Evolutionary conservation across 306 rosid species (phyloP).

Genomic region (Sicyos edulis): DNA sequence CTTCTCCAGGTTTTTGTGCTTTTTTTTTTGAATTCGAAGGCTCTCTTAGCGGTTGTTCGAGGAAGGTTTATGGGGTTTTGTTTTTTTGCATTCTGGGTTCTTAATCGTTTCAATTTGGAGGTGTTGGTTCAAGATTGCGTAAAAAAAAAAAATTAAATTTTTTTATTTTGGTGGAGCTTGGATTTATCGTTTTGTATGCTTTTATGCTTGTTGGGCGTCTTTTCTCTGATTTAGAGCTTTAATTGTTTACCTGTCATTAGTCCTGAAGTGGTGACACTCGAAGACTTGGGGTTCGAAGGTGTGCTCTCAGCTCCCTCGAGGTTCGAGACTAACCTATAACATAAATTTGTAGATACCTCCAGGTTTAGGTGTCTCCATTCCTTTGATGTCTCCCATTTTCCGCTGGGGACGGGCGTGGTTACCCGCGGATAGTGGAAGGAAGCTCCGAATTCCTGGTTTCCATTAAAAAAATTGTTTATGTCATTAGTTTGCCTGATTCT

Average conservation of each 20-base stretch:
- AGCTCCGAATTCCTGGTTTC: too few species aligned
- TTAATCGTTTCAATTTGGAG: background rate
- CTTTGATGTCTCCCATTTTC: too few species aligned
- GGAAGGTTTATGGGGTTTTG: background rate
- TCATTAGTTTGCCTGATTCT: background rate
- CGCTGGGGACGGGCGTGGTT: too few species aligned
- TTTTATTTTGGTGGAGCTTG: background rate
- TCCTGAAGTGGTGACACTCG: too few species aligned
- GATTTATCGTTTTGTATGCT: background rate
- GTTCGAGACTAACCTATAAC: too few species aligned
- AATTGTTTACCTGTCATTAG: background rate
- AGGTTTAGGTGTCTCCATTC: too few species aligned
- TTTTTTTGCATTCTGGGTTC: background rate
- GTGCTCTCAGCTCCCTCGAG: too few species aligned
- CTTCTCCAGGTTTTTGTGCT: conserved; percentile 11
- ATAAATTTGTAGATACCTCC: too few species aligned
- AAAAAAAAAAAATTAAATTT: background rate
- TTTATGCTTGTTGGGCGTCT: background rate
- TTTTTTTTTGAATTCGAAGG: background rate
- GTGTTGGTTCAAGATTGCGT: background rate
- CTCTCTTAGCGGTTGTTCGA: background rate
- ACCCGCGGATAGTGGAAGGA: too few species aligned
- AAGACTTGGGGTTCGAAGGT: too few species aligned
- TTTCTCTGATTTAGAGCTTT: background rate
- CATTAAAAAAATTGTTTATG: too few species aligned